Base-by-base conservation (phyloP, 2,329 filamentous ascomycete species). In the Ophiostoma sp. region DNA sequence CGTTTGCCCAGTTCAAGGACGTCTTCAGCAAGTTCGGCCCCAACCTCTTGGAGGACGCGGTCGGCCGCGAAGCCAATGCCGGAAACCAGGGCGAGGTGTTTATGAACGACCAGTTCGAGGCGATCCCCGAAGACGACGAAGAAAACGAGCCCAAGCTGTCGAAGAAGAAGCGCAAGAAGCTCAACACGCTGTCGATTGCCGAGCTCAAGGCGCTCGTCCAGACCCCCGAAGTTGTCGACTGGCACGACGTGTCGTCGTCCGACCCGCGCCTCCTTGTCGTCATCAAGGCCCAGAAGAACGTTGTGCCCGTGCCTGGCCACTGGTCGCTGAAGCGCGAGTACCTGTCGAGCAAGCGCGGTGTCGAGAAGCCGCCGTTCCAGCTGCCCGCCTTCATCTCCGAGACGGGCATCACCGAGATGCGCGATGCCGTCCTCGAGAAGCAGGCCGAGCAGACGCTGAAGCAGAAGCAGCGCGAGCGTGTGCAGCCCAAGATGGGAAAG, bases 261-360 rank as follows among this genome's bases (percentile, higher is more conserved):
- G 93, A 99, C 76, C 95, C 95, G 14, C 87, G 89, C 68, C 82
- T 98, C 60, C 85, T 99, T 11, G 92, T 98, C 40, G 91, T 96
- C 75, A 93, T 99, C 81, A 99, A 98, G 79, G 90, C 92, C 3
- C 91, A 96, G 76, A 88, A 93, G 73, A 99, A 99, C 76, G 91
- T 97, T 40, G 93, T 99, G 0, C 95, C 95, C 0, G 95, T 99
- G 0, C 95, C 95, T 1, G 83, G 85, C 4, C 95, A 99, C 77
- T 99, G 95, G 95, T 93, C 92, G 0, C 81, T 99, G 68, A 99
- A 99, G 81, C 88, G 95, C 73, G 95, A 99, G 77, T 99, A 99
- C 76, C 83, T 99, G 3, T 98, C 94, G 0, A 97, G 93, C 62
- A 99, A 99, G 79, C 87, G 95, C 70, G 95, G 95, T 79, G 92